phyloP scores from a whole-genome alignment of 2,329 filamentous ascomycete species.

The Myriosclerotinia duriaeana region DNA sequence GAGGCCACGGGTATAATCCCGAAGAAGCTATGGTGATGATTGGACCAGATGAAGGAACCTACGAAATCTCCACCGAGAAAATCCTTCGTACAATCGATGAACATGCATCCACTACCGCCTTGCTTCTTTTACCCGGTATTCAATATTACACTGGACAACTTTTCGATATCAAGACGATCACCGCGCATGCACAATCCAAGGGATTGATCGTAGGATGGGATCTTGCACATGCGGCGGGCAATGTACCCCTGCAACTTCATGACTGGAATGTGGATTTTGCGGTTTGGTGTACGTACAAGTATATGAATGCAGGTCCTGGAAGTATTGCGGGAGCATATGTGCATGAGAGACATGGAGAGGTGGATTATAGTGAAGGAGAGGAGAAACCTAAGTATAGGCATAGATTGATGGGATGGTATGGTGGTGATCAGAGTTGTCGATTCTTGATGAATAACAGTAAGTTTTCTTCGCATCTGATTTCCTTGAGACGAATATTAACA shows the following conservation, averaged over 20 bases:
- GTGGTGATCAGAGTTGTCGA: slow-evolving; percentile 70
- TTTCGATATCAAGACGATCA: slow-evolving; percentile 80
- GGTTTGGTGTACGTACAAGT: slow-evolving; percentile 93
- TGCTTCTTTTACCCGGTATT: slow-evolving; percentile 80
- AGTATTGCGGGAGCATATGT: slow-evolving; percentile 79
- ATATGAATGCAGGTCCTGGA: slow-evolving; percentile 83
- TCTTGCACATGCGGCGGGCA: slow-evolving; percentile 81
- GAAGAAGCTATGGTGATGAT: slow-evolving; percentile 71
- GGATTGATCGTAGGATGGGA: slow-evolving; percentile 83
- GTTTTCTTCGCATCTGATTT: slow-evolving; percentile 32
- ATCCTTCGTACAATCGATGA: slow-evolving; percentile 73
- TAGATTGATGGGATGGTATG: slow-evolving; percentile 83
- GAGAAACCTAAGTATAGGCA: slow-evolving; percentile 56
- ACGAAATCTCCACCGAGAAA: slow-evolving; percentile 67
- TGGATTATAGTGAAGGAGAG: slow-evolving; percentile 46
- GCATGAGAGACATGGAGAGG: slow-evolving; percentile 68
- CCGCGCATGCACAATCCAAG: slow-evolving; percentile 67
- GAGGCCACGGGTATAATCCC: slow-evolving; percentile 47
- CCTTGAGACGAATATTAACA: slow-evolving; percentile 25
- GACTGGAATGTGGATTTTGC: slow-evolving; percentile 93
- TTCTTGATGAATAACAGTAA: slow-evolving; percentile 76
- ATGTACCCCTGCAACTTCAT: slow-evolving; percentile 75
- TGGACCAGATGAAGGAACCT: slow-evolving; percentile 56
- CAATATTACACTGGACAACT: slow-evolving; percentile 92
- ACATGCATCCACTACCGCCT: slow-evolving; percentile 69